Base-by-base conservation (phyloP, 2,329 filamentous ascomycete species). In the Xylaria sp. region DNA sequence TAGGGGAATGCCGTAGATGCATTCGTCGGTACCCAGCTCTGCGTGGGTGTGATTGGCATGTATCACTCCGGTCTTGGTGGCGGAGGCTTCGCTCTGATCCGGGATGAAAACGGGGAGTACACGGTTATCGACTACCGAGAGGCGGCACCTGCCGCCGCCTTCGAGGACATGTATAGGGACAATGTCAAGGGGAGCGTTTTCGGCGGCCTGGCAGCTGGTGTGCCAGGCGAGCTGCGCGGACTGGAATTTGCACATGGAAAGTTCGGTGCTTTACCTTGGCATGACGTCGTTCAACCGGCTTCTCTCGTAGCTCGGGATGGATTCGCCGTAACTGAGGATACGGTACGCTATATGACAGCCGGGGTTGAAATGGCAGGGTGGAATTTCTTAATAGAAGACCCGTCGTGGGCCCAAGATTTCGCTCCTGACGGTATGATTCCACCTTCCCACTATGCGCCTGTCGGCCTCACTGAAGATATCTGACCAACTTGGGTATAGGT, bases 101-200 rank as follows among this genome's bases (percentile, higher is more conserved):
- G 92, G 63, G 85, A 89, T 50, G 79, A 86, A 7, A 82, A 91
- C 60, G 93, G 93, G 20, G 83, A 83, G 20, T 96, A 94, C 76
- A 93, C 97, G 75, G 90, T 90, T 65, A 89, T 98, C 72, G 95
- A 98, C 79, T 98, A 97, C 76, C 86, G 95, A 53, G 95, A 98
- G 78, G 89, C 91, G 0, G 95, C 95, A 0, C 95, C 95, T 0
- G 91, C 90, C 0, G 92, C 92, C 0, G 92, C 94, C 0, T 89
- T 85, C 70, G 84, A 94, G 78, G 88, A 96, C 74, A 98, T 98
- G 95, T 98, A 91, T 78, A 84, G 87, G 65, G 88, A 89, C 61
- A 90, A 96, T 69, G 82, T 85, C 0, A 78, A 84, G 1, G 88
- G 86, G 1, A 94, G 92, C 61, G 82, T 95, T 1, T 83, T 82